Evolutionary conservation across 306 rosid genomes (phyloP).

Genomic region (Begonia fuchsioides): DNA sequence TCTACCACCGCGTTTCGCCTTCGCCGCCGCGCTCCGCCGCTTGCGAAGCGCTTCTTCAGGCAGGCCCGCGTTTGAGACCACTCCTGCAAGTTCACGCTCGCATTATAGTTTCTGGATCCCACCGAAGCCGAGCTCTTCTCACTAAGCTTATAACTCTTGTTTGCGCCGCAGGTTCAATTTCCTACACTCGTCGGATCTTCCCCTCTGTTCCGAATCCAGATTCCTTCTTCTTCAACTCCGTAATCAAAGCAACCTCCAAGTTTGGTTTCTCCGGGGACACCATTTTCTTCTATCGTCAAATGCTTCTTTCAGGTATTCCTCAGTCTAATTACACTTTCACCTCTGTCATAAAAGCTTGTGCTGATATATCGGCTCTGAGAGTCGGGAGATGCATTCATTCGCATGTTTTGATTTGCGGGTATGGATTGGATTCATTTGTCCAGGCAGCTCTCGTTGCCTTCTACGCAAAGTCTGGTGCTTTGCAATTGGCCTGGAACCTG

Average conservation of each 20-base stretch:
- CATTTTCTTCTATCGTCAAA: constrained; percentile 38
- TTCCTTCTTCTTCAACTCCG: constrained; percentile 54
- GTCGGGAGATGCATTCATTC: constrained; percentile 40
- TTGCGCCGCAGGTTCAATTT: constrained; percentile 56
- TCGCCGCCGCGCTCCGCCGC: constrained; percentile 28
- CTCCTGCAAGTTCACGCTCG: constrained; percentile 72
- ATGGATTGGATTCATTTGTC: constrained; percentile 46
- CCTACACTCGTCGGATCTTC: constrained; percentile 48
- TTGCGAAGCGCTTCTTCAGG: constrained; percentile 41
- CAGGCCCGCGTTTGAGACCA: constrained; percentile 41
- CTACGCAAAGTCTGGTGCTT: constrained; percentile 36
- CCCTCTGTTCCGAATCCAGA: constrained; percentile 42
- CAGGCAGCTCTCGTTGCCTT: constrained; percentile 44
- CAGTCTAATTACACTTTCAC: constrained; percentile 71
- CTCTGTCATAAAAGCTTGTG: constrained; percentile 80
- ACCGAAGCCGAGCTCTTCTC: constrained; percentile 50
- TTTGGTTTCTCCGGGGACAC: constrained; percentile 45
- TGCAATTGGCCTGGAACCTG: constrained; percentile 33
- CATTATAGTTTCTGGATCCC: constrained; percentile 45
- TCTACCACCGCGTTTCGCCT: constrained; percentile 1
- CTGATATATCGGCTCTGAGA: constrained; percentile 37
- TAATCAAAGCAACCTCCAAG: constrained; percentile 47
- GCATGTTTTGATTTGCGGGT: constrained; percentile 50
- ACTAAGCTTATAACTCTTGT: constrained; percentile 63
- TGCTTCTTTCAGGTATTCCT: constrained; percentile 28